phyloP scores from a whole-genome alignment of 2,329 filamentous ascomycete genomes.

The Neopestalotiopsis rosae region DNA sequence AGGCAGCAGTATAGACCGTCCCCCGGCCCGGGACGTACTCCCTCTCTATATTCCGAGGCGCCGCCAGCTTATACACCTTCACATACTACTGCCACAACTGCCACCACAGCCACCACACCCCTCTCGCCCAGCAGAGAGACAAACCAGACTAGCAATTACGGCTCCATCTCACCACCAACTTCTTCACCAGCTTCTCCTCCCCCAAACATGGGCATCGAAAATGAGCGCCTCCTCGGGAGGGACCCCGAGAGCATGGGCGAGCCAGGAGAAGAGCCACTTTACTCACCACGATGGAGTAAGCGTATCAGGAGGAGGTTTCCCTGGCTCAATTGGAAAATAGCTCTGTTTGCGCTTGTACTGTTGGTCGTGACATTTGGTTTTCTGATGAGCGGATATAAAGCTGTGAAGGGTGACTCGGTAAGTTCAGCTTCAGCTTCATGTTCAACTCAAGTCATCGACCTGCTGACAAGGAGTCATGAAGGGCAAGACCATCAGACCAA shows the following conservation, averaged over 20 bases:
- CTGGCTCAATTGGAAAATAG: slow-evolving; percentile 35
- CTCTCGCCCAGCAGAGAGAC: slow-evolving; percentile 24
- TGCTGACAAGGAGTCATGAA: slow-evolving; percentile 19
- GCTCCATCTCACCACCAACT: slow-evolving; percentile 36
- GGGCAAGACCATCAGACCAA: slow-evolving; percentile 28
- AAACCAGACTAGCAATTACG: slow-evolving; percentile 42
- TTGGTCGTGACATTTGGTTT: slow-evolving; percentile 37
- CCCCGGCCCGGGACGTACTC: slow-evolving; percentile 26
- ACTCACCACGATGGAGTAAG: slow-evolving; percentile 27
- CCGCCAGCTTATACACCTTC: slow-evolving; percentile 58
- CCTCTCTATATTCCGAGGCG: slow-evolving; percentile 43
- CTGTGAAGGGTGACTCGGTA: slow-evolving; percentile 32
- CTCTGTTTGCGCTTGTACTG: slow-evolving; percentile 34
- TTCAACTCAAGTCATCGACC: neutral
- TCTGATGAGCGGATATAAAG: slow-evolving; percentile 32
- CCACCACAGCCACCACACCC: slow-evolving; percentile 18
- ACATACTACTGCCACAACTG: slow-evolving; percentile 18
- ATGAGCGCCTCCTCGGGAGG: slow-evolving; percentile 46
- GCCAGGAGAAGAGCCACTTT: slow-evolving; percentile 31
- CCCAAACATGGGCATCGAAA: slow-evolving; percentile 51
- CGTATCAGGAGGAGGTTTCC: slow-evolving; percentile 33
- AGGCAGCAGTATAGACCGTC: slow-evolving; percentile 26
- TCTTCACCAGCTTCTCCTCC: slow-evolving; percentile 45
- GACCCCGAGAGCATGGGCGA: slow-evolving; percentile 54
- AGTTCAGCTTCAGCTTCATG: slow-evolving; percentile 17